phyloP scores from a whole-genome alignment of 116 monocot genomes.

The Cymodocea nodosa region DNA sequence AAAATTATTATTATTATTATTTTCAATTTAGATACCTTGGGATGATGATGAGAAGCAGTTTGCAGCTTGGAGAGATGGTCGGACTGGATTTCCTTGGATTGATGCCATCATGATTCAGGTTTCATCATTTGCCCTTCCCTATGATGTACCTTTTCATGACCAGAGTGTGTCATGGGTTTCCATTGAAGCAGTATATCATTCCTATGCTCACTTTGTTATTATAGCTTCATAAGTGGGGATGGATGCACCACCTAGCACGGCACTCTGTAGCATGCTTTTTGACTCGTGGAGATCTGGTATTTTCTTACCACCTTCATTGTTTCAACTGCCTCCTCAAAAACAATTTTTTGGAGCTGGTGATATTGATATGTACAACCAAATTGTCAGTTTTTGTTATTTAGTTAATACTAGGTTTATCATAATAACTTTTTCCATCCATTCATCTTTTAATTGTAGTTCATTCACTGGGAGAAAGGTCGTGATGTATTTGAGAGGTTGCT shows the following conservation, averaged over 20 bases:
- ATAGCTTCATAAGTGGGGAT: conserved; percentile 87
- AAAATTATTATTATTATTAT: no score
- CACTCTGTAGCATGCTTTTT: conserved; percentile 90
- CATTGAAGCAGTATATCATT: background rate
- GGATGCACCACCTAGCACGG: conserved; percentile 91
- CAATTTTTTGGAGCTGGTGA: no score
- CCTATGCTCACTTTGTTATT: background rate
- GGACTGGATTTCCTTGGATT: conserved; percentile 92
- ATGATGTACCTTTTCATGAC: no score
- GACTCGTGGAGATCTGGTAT: conserved; percentile 93
- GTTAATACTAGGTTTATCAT: no score
- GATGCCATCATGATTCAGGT: conserved; percentile 97
- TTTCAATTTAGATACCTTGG: conserved; percentile 62
- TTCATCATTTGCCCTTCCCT: background rate
- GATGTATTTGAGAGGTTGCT: conserved; percentile 83
- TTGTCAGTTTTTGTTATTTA: no score
- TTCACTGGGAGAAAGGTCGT: conserved; percentile 91
- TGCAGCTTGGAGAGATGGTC: conserved; percentile 75
- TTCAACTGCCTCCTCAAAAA: background rate
- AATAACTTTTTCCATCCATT: background rate
- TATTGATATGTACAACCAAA: no score
- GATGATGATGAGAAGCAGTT: conserved; percentile 55
- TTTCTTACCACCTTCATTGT: background rate
- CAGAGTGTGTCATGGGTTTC: background rate
- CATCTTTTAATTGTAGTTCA: conserved; percentile 33